These are phyloP conservation scores for Cordyceps javanica DNA, from an alignment of 2,329 filamentous ascomycete species.

Conservation along the genomic window DNA sequence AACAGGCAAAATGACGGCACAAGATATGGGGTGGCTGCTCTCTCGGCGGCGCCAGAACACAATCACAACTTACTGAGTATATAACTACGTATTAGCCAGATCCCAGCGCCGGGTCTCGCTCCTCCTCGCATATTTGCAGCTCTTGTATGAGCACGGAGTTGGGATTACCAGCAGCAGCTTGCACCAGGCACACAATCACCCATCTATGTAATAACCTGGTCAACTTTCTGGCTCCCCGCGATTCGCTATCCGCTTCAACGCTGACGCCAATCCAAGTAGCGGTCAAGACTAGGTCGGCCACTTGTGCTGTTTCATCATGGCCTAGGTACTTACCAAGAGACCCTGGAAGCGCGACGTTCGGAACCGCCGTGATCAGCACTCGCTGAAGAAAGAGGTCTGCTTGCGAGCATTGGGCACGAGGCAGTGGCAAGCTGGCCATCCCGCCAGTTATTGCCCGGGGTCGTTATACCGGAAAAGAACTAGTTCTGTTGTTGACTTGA, in stretches of 20 bases:
- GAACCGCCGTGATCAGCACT: background rate
- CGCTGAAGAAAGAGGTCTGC: background rate
- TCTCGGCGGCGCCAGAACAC: no score
- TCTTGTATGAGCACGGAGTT: background rate
- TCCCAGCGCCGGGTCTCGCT: background rate
- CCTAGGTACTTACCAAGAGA: no score
- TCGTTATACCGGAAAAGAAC: background rate
- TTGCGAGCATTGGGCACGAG: background rate
- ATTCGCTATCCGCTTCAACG: no score
- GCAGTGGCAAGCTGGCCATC: no score
- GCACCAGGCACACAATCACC: background rate
- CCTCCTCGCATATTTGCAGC: background rate
- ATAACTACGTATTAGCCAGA: no score
- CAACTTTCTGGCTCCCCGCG: background rate
- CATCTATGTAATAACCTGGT: background rate
- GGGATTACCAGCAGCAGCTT: no score
- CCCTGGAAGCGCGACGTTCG: background rate
- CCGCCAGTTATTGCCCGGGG: background rate
- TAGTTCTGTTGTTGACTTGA: background rate
- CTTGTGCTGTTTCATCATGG: no score
- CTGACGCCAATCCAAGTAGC: no score
- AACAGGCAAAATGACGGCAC: no score
- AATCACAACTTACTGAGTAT: background rate
- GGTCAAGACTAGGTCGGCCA: no score
- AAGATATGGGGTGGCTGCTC: background rate